Base-by-base conservation (phyloP, 179 eudicot genomes). In the Monotropa hypopitys region DNA sequence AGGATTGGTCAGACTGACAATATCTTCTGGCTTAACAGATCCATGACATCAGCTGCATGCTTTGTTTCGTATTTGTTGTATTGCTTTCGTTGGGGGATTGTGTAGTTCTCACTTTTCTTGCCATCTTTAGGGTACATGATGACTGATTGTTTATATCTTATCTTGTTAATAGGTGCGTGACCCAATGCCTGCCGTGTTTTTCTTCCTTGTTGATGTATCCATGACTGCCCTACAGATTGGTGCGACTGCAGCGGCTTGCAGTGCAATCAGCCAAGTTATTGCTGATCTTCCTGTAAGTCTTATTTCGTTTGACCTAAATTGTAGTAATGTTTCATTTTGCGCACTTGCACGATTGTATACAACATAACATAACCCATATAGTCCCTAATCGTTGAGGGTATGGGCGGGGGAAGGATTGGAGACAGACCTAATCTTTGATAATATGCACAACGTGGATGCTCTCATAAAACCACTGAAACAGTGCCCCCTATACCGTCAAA, bases 181-280 rank as follows among this genome's bases (percentile, higher is more conserved):
- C 79, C 97, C 98, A 30, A 94, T 94, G 97, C 98, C 97, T 73
- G 94, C 98, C 38, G 93, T 92, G 57, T 92, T 86, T 80, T 94
- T 94, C 92, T 94, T 94, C 81, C 88, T 94, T 46, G 80, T 92
- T 79, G 98, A 94, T 81, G 98, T 94, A 57, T 94, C 98, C 71
- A 85, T 90, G 93, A 89, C 92, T 74, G 91, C 98, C 50, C 75
- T 94, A 74, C 97, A 94, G 85, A 94, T 92, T 82, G 98, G 98
- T 82, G 98, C 97, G 73, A 94, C 98, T 80, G 98, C 96, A 70
- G 97, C 92, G 43, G 93, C 97, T 59, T 94, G 98, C 83, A 88
- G 96, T 84, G 97, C 98, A 81, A 92, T 94, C 73, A 89, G 73
- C 89, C 96, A 90, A 92, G 93, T 89, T 79, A 88, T 94, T 83